Conservation (phyloP, 495 filamentous ascomycete species). For the Xylaria nigripes region DNA sequence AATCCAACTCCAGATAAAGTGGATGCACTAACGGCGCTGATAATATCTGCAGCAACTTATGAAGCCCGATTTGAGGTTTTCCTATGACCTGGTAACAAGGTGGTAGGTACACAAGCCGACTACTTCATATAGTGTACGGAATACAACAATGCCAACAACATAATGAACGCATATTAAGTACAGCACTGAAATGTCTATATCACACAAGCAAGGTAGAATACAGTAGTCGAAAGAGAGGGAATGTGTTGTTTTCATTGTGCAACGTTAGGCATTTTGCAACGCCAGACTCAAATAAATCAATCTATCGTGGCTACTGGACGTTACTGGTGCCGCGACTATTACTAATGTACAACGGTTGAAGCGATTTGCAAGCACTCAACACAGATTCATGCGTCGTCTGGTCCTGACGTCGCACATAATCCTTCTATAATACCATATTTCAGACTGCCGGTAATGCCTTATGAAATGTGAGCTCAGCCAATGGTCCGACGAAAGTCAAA, state of each 20-base stretch:
- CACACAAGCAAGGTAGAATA: neutral
- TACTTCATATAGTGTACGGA: no score
- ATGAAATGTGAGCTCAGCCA: neutral
- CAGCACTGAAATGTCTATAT: neutral
- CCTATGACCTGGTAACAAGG: no score
- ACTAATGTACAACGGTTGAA: constrained; percentile 4
- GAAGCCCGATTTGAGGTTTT: no score
- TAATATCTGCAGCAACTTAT: no score
- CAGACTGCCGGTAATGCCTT: neutral
- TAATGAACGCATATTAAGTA: no score
- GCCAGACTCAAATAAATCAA: constrained; percentile 1
- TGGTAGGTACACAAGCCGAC: no score
- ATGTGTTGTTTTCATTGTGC: constrained; percentile 3
- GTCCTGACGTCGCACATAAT: neutral
- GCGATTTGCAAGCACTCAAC: neutral
- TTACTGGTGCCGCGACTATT: neutral
- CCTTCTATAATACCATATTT: neutral
- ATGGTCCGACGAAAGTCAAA: neutral
- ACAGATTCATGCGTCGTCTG: neutral
- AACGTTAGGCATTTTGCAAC: neutral
- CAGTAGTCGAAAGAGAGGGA: neutral
- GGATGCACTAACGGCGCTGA: no score
- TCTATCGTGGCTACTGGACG: constrained; percentile 6
- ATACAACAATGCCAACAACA: no score
- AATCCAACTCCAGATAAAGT: no score